These are phyloP conservation scores for Flaveria bidentis DNA, from an alignment of 129 eudicot species.

Conservation along the genomic window DNA sequence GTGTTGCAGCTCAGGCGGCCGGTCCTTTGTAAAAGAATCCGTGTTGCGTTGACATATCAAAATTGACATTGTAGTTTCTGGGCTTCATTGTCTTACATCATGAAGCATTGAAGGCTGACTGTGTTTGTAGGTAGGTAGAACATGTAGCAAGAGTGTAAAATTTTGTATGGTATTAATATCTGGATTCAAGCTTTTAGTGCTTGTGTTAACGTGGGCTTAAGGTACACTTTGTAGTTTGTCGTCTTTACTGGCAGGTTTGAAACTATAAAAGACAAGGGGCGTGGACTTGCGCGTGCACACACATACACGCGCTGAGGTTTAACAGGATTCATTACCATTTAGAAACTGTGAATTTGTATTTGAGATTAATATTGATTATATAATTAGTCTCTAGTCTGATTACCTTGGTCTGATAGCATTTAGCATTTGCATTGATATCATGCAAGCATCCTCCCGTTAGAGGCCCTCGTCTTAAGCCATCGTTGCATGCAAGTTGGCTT, in stretches of 20 bases:
- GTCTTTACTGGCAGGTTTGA: neutral
- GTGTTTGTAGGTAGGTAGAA: constrained; percentile 34
- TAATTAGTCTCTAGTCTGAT: no score
- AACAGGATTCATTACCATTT: no score
- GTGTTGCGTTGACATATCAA: constrained; percentile 55
- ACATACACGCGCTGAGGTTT: no score
- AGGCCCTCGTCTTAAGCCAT: no score
- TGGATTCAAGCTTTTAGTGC: constrained; percentile 20
- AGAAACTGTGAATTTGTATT: no score
- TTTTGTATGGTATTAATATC: constrained; percentile 10
- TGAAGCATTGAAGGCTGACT: constrained; percentile 27
- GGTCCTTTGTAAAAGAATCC: constrained; percentile 75
- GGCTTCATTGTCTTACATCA: constrained; percentile 25
- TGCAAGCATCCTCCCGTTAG: no score
- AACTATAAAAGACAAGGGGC: neutral
- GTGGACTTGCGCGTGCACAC: no score
- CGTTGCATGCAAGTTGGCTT: no score
- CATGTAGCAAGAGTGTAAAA: constrained; percentile 22
- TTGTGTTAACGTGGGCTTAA: constrained; percentile 7
- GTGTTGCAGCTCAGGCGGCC: constrained; percentile 72
- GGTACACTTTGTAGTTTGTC: constrained; percentile 5
- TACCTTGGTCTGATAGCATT: no score
- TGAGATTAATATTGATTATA: no score
- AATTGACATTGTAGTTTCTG: constrained; percentile 16
- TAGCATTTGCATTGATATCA: no score